Conservation (phyloP, 2,329 filamentous ascomycete genomes). For the Epichloe baconii region DNA sequence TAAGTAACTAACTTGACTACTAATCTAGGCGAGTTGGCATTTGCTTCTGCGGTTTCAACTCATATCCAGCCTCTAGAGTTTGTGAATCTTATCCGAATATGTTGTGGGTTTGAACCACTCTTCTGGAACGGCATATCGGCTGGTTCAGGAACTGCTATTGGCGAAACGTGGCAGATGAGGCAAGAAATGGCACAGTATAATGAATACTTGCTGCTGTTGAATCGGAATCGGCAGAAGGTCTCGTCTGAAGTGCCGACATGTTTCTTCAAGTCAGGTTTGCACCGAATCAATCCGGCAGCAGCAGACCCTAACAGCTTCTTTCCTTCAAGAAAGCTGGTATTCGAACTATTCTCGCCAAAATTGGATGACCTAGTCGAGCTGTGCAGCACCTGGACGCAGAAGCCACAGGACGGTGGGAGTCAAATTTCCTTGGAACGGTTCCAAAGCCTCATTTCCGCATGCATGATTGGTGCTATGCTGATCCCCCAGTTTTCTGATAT, state of each 20-base stretch:
- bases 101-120: conserved; percentile 41
- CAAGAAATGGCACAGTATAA: conserved; percentile 30
- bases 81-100: conserved; percentile 54
- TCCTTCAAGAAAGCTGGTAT: conserved; percentile 34
- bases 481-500: conserved; percentile 33
- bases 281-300: conserved; percentile 10
- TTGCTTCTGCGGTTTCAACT: conserved; percentile 49
- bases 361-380: conserved; percentile 34
- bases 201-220: conserved; percentile 43
- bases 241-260: neutral
- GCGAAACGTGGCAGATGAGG: conserved; percentile 34
- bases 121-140: conserved; percentile 17
- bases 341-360: conserved; percentile 42
- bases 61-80: conserved; percentile 55
- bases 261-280: conserved; percentile 1
- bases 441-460: conserved; percentile 37
- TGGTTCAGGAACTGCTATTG: conserved; percentile 33
- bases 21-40: conserved; percentile 50
- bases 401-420: conserved; percentile 28
- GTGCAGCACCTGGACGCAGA: conserved; percentile 34
- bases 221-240: conserved; percentile 18
- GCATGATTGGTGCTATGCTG: conserved; percentile 31
- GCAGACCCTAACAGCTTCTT: conserved; percentile 20
- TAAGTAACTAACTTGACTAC: neutral
- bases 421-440: conserved; percentile 40